Percentiles rank a stretch among this genome's conserved stretches.
Conservation (phyloP, 148 eudicot genomes). For the Rhododendron ovatum region DNA sequence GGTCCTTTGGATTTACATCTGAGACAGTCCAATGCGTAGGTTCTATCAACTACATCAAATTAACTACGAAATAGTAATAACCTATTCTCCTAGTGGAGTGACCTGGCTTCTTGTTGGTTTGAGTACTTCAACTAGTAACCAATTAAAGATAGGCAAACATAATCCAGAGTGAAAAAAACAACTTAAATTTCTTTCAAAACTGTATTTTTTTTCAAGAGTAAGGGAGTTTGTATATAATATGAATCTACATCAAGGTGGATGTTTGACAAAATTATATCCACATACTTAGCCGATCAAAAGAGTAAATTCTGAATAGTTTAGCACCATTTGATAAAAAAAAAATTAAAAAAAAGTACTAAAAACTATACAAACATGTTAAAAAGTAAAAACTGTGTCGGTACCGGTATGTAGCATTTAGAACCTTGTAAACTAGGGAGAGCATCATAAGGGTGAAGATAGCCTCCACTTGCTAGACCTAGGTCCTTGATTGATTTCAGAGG, state of each 20-base stretch:
- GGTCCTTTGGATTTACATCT: not conserved
- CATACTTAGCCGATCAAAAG: not conserved
- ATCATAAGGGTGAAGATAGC: not conserved
- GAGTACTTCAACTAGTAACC: not conserved
- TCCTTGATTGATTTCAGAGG: not conserved
- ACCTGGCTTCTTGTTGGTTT: not conserved
- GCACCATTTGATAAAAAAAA: not conserved
- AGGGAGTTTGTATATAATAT: not conserved
- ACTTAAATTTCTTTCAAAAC: not conserved
- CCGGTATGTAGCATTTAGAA: not conserved
- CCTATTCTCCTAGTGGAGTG: not conserved
- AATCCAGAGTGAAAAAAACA: not conserved
- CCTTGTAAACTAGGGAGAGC: not conserved
- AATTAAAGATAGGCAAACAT: not conserved
- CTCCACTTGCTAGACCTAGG: not conserved
- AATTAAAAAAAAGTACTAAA: not conserved
- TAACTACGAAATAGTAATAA: not conserved
- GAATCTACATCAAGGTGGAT: not conserved
- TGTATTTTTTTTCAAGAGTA: not conserved
- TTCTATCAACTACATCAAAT: not conserved
- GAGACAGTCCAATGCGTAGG: constrained; percentile 3
- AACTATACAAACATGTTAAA: not conserved
- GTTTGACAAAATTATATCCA: not conserved
- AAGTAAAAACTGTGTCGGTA: not conserved
- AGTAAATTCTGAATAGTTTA: not conserved